A percentile compares a stretch with the other conserved stretches of the same genome.
phyloP scores from a whole-genome alignment of 345 rosid genomes.

The Salix caprea region DNA sequence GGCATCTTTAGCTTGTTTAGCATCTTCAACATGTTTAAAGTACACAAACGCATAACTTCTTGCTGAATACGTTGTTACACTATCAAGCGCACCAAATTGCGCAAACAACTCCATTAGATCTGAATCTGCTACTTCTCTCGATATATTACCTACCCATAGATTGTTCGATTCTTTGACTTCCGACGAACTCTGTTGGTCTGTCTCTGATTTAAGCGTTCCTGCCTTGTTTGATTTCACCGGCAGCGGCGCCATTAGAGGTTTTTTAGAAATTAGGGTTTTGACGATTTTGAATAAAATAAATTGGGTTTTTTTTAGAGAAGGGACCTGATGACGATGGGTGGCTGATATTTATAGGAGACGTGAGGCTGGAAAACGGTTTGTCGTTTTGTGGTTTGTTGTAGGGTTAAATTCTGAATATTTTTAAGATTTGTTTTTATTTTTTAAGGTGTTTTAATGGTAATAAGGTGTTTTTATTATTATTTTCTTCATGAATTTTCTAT shows the following conservation, averaged over 20 bases:
- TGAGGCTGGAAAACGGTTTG: not conserved
- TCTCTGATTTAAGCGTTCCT: not conserved
- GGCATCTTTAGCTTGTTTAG: conserved; percentile 66
- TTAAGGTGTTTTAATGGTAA: too few species aligned
- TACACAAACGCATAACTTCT: conserved; percentile 74
- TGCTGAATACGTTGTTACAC: conserved; percentile 56
- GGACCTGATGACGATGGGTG: not conserved
- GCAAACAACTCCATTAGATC: conserved; percentile 63
- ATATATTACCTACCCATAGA: conserved; percentile 80
- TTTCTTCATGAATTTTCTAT: too few species aligned
- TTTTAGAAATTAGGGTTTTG: not conserved
- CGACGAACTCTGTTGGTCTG: not conserved
- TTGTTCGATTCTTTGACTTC: conserved; percentile 40
- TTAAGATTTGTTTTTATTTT: too few species aligned
- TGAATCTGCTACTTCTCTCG: conserved; percentile 52
- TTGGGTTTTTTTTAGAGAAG: not conserved
- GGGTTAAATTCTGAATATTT: too few species aligned
- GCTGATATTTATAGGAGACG: not conserved
- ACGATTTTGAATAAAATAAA: too few species aligned
- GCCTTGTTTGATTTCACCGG: not conserved
- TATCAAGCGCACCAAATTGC: conserved; percentile 64
- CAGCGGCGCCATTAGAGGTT: not conserved
- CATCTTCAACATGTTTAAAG: conserved; percentile 79
- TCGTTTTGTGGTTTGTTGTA: not conserved
- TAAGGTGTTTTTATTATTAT: too few species aligned